phyloP scores from a whole-genome alignment of 306 rosid species.

The Trichosanthes truncata region DNA sequence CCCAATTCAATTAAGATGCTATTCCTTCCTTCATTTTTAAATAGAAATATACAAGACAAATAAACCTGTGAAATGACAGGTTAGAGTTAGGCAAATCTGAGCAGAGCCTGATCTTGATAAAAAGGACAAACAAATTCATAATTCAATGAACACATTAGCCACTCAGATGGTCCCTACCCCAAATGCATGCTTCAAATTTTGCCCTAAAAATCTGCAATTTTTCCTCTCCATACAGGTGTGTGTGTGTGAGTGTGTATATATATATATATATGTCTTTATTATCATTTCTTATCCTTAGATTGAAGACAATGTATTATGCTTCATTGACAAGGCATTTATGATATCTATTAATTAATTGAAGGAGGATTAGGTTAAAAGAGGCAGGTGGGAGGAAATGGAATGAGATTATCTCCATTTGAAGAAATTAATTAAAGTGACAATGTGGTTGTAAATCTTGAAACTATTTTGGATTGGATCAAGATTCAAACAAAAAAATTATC shows the following conservation, averaged over 20 bases:
- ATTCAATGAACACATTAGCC: background rate
- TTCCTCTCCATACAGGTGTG: background rate
- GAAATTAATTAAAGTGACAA: background rate
- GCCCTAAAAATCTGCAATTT: background rate
- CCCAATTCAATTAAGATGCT: background rate
- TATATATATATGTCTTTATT: background rate
- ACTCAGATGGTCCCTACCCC: constrained; percentile 7
- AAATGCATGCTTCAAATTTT: background rate
- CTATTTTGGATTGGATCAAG: background rate
- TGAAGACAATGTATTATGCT: background rate
- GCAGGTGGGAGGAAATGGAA: background rate
- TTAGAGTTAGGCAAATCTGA: background rate
- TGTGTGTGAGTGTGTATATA: background rate
- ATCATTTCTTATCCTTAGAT: background rate
- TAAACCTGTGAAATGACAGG: background rate
- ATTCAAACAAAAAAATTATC: background rate
- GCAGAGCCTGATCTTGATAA: background rate
- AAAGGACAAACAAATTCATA: background rate
- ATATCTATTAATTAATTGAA: background rate
- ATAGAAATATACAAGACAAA: background rate
- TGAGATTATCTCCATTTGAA: background rate
- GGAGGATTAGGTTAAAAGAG: constrained; percentile 7
- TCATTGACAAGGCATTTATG: background rate
- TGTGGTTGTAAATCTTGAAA: background rate
- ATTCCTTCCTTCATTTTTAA: background rate